These are phyloP conservation scores for Arabidopsis hybrid DNA, from an alignment of 441 rosid genomes.

Conservation along the genomic window DNA sequence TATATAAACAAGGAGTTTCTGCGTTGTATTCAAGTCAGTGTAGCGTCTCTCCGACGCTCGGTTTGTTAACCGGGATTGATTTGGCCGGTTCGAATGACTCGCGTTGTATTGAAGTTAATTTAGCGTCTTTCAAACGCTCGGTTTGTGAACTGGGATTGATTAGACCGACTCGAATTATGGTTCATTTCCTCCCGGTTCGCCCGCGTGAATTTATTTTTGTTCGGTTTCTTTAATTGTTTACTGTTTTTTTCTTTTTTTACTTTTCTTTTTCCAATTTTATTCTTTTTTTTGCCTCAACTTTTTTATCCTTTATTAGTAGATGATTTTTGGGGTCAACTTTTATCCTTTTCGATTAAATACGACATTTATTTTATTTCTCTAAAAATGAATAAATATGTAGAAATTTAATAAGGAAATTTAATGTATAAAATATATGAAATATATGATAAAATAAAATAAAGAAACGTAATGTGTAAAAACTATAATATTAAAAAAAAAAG, in stretches of 20 bases:
- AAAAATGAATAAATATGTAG: too few species aligned
- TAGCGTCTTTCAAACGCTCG: neutral
- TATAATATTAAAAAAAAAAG: too few species aligned
- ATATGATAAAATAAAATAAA: too few species aligned
- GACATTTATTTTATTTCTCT: too few species aligned
- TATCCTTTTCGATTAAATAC: too few species aligned
- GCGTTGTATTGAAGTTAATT: neutral
- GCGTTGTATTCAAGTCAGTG: conserved; percentile 11
- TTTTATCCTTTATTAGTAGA: too few species aligned
- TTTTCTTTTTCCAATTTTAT: neutral
- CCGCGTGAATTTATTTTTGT: neutral
- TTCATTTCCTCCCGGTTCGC: neutral
- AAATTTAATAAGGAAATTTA: too few species aligned
- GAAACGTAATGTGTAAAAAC: too few species aligned
- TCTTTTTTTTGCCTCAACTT: neutral
- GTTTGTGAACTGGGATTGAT: neutral
- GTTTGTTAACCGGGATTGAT: neutral
- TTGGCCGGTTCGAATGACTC: neutral
- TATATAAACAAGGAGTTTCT: neutral
- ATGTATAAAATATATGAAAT: too few species aligned
- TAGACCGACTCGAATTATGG: neutral
- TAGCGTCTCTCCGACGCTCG: conserved; percentile 1
- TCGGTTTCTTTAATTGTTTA: neutral
- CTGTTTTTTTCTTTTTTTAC: too few species aligned
- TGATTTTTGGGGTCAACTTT: too few species aligned